Evolutionary conservation across 2,329 filamentous ascomycete species (phyloP).

Genomic region (Xylariaceae sp.): DNA sequence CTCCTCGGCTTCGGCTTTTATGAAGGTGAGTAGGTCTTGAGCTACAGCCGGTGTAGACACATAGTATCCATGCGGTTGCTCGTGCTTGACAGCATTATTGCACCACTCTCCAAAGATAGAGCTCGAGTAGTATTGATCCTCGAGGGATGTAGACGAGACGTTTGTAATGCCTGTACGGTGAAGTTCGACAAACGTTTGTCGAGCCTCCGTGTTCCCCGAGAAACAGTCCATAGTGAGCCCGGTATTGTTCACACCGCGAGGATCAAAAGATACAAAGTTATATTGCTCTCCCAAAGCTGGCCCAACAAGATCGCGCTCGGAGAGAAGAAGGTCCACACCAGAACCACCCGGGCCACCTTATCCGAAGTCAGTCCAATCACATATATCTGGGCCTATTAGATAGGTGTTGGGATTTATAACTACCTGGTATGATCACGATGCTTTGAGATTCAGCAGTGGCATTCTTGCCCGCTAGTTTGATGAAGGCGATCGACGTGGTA

Average conservation of each 20-base stretch:
- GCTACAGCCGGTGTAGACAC: constrained; percentile 30
- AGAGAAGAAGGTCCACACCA: constrained; percentile 30
- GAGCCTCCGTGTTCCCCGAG: constrained; percentile 26
- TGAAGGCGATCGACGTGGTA: constrained; percentile 28
- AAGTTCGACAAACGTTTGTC: constrained; percentile 23
- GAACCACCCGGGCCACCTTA: constrained; percentile 36
- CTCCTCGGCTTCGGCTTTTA: constrained; percentile 27
- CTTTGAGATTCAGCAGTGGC: constrained; percentile 26
- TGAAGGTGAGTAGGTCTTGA: constrained; percentile 29
- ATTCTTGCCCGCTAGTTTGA: constrained; percentile 30
- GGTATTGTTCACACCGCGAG: constrained; percentile 37
- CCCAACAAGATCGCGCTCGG: constrained; percentile 15
- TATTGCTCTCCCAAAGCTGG: constrained; percentile 37
- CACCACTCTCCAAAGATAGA: constrained; percentile 32
- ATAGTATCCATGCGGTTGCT: constrained; percentile 28
- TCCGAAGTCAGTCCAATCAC: constrained; percentile 10
- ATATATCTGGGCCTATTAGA: constrained; percentile 1
- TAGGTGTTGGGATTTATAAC: constrained; percentile 2
- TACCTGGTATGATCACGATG: constrained; percentile 28
- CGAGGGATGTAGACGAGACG: constrained; percentile 25
- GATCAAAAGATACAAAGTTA: constrained; percentile 40
- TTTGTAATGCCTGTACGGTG: constrained; percentile 27
- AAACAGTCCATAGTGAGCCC: constrained; percentile 29
- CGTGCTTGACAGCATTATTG: constrained; percentile 25
- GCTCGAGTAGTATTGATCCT: constrained; percentile 29